A percentile compares a stretch with the other conserved stretches of the same genome.
phyloP scores from a whole-genome alignment of 2,329 filamentous ascomycete species.

The Hymenoscyphus scutula region DNA sequence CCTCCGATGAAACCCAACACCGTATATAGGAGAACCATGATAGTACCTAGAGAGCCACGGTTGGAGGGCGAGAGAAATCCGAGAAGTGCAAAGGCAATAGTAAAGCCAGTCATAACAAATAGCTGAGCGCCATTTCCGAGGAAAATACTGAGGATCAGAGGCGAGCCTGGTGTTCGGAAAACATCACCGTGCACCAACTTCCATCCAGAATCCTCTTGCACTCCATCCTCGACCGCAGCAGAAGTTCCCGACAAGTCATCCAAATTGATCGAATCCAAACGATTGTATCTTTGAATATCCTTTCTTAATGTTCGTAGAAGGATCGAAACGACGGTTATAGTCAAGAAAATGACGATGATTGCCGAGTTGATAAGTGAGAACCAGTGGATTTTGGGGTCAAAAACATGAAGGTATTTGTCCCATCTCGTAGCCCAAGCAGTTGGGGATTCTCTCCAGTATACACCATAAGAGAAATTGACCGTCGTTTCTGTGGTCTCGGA shows the following conservation, averaged over 20 bases:
- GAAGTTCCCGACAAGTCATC: conserved; percentile 83
- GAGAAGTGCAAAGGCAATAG: conserved; percentile 87
- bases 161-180: conserved; percentile 81
- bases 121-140: conserved; percentile 93
- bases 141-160: conserved; percentile 80
- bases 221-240: conserved; percentile 78
- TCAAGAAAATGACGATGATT: conserved; percentile 88
- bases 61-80: conserved; percentile 96
- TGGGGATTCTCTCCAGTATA: conserved; percentile 79
- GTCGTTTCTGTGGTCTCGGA: conserved; percentile 59
- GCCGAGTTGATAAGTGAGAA: conserved; percentile 96
- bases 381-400: conserved; percentile 98
- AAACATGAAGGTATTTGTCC: conserved; percentile 98
- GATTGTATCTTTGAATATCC: conserved; percentile 95
- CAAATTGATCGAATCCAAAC: conserved; percentile 84
- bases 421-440: conserved; percentile 96
- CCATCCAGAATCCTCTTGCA: conserved; percentile 98
- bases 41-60: conserved; percentile 87
- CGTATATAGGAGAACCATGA: conserved; percentile 91
- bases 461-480: conserved; percentile 87
- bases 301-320: conserved; percentile 84
- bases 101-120: conserved; percentile 95
- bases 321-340: conserved; percentile 90
- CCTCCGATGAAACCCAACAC: conserved; percentile 89
- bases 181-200: conserved; percentile 97